Evolutionary conservation across 2,329 filamentous ascomycete genomes (phyloP), one percentile per base, ranked within the genome.

Genomic region (Botrytis porri): DNA sequence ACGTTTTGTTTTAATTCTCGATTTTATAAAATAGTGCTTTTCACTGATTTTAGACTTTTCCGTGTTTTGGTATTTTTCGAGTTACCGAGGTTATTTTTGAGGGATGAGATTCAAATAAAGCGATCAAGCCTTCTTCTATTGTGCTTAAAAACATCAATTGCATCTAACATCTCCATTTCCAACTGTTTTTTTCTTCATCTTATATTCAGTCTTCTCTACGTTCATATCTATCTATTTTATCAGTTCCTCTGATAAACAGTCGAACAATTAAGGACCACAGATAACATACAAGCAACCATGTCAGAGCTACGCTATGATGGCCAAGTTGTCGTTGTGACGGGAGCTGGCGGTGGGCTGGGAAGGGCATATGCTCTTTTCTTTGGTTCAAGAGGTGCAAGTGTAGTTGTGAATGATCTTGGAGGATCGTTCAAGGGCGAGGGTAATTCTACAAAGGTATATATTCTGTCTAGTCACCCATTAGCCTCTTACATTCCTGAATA

Each of bases 361-460:
- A 93, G 91, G 84, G 90, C 91, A 81, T 97, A 97, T 84, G 92
- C 92, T 78, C 85, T 91, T 74, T 98, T 97, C 87, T 98, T 97
- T 82, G 96, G 71, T 73, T 94, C 93, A 73, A 90, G 95, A 81
- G 96, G 96, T 80, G 96, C 94, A 78, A 97, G 92, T 83, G 93
- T 97, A 79, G 95, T 99, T 65, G 96, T 99, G 79, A 99, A 99
- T 83, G 96, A 99, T 82, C 88, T 98, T 69, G 96, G 96, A 75
- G 93, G 89, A 69, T 96, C 94, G 64, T 95, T 96, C 87, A 95
- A 96, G 84, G 95, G 96, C 78, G 94, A 98, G 85, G 95, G 95
- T 74, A 90, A 88, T 78, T 95, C 93, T 60, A 90, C 89, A 82
- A 97, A 94, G 89, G 95, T 97, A 78, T 32, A 37, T 65, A 12